Conservation (phyloP, 345 rosid species). For the Bretschneidera sinensis region DNA sequence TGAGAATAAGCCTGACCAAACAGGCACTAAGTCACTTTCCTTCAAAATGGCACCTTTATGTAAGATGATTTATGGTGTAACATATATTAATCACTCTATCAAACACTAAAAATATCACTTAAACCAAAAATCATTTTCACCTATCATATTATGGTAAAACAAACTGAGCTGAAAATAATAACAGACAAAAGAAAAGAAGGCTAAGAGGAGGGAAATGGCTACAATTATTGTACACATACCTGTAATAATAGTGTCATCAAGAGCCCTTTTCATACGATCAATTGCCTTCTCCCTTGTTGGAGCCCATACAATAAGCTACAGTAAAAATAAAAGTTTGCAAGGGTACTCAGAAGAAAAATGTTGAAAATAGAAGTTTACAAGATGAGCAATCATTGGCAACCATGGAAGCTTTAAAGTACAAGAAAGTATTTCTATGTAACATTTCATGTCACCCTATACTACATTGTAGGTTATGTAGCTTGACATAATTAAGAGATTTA, state of each 20-base stretch:
- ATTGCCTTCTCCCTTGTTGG: conserved; percentile 98
- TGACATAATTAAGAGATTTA: background rate
- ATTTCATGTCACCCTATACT: background rate
- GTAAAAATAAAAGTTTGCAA: conserved; percentile 10
- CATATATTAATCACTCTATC: background rate
- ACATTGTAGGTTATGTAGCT: background rate
- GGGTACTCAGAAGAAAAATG: conserved; percentile 14
- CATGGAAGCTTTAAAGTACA: conserved; percentile 1
- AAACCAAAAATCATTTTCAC: background rate
- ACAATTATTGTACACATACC: conserved; percentile 31
- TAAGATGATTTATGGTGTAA: no score
- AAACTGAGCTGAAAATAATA: background rate
- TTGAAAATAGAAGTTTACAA: conserved; percentile 6
- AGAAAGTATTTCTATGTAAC: background rate
- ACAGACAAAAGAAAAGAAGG: background rate
- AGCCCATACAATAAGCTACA: conserved; percentile 96
- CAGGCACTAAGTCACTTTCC: no score
- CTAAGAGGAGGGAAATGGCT: background rate
- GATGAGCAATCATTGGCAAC: background rate
- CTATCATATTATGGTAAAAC: background rate
- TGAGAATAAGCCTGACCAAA: no score
- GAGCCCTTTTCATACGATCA: conserved; percentile 98
- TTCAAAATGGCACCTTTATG: no score
- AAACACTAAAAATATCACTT: no score
- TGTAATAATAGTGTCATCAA: conserved; percentile 82